Base-by-base conservation (phyloP, 257 asterid genomes). In the Plantago ovata region DNA sequence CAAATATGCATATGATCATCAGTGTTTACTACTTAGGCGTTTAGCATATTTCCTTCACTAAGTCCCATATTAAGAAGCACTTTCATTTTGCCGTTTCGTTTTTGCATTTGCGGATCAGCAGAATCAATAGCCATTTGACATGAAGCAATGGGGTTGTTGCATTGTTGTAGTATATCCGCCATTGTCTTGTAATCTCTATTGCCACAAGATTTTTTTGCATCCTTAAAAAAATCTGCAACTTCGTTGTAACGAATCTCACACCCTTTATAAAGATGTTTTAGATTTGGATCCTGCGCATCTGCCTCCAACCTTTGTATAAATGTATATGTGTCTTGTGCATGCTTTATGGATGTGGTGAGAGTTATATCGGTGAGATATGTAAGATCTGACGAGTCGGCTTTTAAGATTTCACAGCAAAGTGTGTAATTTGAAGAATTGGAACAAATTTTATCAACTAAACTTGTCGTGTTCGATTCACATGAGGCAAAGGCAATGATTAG, bases 331-430 rank as follows among this genome's bases (percentile, higher is more conserved):
- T 61, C 58, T 19, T 4, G 36, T 0, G 69, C 69, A 16, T 6
- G 41, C 7, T 23, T 21, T 11, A 56, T 22, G 3, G 74, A 40
- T 8, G 53, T 16, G 5, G 14, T 20, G 8, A 22, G 14, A 50
- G 74, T 69, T 9, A 56, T 45, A 9, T 50, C 9, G 7, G 75
- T 63, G 12, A 69, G 69, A 3, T 51, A 69, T 2, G 13, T 28
- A 14, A 69, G 23, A 21, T 57, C 33, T 12, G 36, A 28, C 7
- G 36, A 28, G n/a, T 28, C 2, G 36, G 69, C 22, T 9, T 16
- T 28, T 13, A 69, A 40, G 0, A 39, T 32, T 38, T 38, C 7
- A 55, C 3, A 20, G 60, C 74, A 69, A 54, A 62, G 62, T 0
- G 49, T 49, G 22, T n/a, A n/a, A 22, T 69, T 64, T 38, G 42